Base-by-base conservation (phyloP, 495 filamentous ascomycete species). In the Barbatosphaeria neglecta region DNA sequence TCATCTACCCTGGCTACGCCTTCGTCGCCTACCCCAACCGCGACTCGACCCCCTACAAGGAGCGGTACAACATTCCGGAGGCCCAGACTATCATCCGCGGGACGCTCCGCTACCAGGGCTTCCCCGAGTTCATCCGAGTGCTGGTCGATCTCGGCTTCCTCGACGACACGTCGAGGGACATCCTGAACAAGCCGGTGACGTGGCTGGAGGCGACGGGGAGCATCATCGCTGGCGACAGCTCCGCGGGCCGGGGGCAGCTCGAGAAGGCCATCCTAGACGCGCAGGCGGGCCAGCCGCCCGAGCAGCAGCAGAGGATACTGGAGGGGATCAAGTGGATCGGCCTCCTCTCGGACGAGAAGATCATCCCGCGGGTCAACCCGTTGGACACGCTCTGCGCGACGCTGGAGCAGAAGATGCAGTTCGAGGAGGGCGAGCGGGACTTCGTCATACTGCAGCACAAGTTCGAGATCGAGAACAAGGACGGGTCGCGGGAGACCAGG, bases 11-110 rank as follows among this genome's bases (percentile, higher is more conserved):
- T 17, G 70, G 89, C 25, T 96, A 81, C 58, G 81, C 86, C 20
- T 92, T 95, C 56, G 87, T 95, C 44, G 89, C 84, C 8, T 98
- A 97, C 64, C 86, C 87, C 10, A 96, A 96, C 77, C 75, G 90
- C 45, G 88, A 96, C 66, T 92, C 85, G 1, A 88, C 81, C 0
- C 73, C 81, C 16, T 97, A 86, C 77, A 80, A 78, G 50, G 86
- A 93, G 71, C 77, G 83, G 35, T 98, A 96, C 76, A 76, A 73
- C 58, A 96, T 96, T 58, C 90, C 90, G 47, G 90, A 96, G 65
- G 82, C 81, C 6, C 63, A 84, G 56, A 86, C 78, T 39, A 73
- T 87, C 62, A 68, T 84, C 55, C 65, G 67, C 45, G 65, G 83
- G 37, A 92, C 89, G 22, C 78, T 94, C 28, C 73, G 88, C 39